These are phyloP conservation scores for Xanthoparmelia taractica DNA, from an alignment of 495 filamentous ascomycete species.

Conservation along the genomic window DNA sequence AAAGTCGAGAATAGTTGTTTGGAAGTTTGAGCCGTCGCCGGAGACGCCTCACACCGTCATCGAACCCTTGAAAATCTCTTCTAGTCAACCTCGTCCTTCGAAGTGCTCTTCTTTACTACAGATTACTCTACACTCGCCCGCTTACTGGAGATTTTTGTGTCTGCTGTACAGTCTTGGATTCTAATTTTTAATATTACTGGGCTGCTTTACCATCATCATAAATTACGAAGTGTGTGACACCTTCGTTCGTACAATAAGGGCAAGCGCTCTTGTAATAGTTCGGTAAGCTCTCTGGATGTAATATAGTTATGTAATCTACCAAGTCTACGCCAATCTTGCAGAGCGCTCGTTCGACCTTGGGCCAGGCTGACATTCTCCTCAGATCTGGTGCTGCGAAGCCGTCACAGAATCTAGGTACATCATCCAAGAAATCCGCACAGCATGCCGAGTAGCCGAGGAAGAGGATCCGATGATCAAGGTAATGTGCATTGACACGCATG, in stretches of 20 bases:
- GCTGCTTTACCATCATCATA: not conserved
- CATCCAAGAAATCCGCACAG: constrained; percentile 14
- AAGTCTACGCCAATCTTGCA: not conserved
- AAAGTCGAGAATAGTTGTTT: too few relatives aligned
- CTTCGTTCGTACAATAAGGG: not conserved
- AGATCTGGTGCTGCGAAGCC: not conserved
- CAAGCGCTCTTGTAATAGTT: not conserved
- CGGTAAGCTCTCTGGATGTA: not conserved
- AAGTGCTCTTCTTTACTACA: too few relatives aligned
- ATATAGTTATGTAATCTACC: not conserved
- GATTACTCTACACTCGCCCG: too few relatives aligned
- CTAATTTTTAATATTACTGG: not conserved
- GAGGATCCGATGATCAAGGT: constrained; percentile 21
- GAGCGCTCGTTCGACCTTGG: not conserved
- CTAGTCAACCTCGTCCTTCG: too few relatives aligned
- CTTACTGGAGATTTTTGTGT: not conserved
- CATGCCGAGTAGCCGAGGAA: constrained; percentile 22
- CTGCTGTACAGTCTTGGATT: not conserved
- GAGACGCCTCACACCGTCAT: too few relatives aligned
- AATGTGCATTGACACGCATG: constrained; percentile 22
- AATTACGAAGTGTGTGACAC: not conserved
- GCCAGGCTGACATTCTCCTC: not conserved
- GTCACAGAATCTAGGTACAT: constrained; percentile 12
- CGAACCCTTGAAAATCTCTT: too few relatives aligned
- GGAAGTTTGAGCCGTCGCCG: too few relatives aligned